phyloP scores from a whole-genome alignment of 345 rosid species.

The Mallotus nudiflorus region DNA sequence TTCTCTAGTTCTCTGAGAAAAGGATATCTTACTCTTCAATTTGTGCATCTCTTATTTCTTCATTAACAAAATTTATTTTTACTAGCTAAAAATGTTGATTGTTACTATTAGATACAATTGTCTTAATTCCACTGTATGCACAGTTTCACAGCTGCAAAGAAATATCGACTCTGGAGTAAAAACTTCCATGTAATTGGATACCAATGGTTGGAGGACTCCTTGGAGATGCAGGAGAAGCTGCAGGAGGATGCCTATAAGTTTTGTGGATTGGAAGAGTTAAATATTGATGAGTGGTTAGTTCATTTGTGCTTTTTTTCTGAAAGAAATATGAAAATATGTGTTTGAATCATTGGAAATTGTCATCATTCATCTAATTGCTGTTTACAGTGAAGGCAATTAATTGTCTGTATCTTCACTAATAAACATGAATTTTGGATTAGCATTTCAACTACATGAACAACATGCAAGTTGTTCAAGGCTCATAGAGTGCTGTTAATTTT shows the following conservation, averaged over 20 bases:
- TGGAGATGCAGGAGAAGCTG: constrained; percentile 53
- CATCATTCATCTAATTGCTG: background rate
- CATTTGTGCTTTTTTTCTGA: constrained; percentile 13
- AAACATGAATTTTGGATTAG: background rate
- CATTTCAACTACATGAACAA: background rate
- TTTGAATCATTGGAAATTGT: background rate
- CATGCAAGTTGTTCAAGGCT: background rate
- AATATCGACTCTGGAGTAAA: constrained; percentile 42
- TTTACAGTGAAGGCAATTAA: background rate
- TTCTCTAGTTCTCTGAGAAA: too few relatives aligned
- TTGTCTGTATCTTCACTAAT: background rate
- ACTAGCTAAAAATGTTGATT: background rate
- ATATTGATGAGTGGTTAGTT: constrained; percentile 47
- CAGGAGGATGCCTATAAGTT: constrained; percentile 65
- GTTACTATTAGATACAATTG: background rate
- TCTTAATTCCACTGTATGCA: constrained; percentile 12
- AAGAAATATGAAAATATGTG: too few relatives aligned
- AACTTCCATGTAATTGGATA: constrained; percentile 56
- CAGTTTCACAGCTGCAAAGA: constrained; percentile 56
- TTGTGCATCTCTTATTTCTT: background rate
- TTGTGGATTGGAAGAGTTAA: constrained; percentile 37
- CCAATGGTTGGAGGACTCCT: constrained; percentile 79
- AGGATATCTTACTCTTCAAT: background rate
- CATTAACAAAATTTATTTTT: background rate
- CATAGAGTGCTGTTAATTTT: background rate